Percentiles rank a stretch among this genome's conserved stretches.
Evolutionary conservation across 805 yeast species (phyloP).

Genomic region (Suhomyces canberraensis): DNA sequence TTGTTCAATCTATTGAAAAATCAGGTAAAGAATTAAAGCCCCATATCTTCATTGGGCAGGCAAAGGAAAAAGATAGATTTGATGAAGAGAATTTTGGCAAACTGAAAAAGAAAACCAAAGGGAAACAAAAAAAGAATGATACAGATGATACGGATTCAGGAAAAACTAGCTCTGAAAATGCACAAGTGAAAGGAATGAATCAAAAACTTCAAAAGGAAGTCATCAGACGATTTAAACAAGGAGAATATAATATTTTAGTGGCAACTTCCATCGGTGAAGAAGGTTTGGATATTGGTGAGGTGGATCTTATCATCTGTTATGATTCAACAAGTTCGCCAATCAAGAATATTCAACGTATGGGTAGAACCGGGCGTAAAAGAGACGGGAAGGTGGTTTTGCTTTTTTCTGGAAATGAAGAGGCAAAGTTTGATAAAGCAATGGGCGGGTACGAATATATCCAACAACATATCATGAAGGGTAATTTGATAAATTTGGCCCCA

Average conservation of each 20-base stretch:
- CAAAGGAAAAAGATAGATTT: conserved; percentile 67
- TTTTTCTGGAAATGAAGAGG: conserved; percentile 72
- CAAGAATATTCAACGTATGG: conserved; percentile 92
- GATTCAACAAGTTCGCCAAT: conserved; percentile 94
- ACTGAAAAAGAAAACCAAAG: conserved; percentile 29
- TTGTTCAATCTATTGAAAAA: conserved; percentile 61
- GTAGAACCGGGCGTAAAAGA: conserved; percentile 94
- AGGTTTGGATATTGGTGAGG: conserved; percentile 98
- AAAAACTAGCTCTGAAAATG: conserved; percentile 67
- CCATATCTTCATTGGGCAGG: conserved; percentile 91
- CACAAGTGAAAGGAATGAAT: conserved; percentile 81
- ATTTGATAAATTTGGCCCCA: conserved; percentile 38
- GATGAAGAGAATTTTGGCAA: conserved; percentile 52
- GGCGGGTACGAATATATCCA: conserved; percentile 80
- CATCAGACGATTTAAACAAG: conserved; percentile 68
- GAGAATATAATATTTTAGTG: conserved; percentile 74
- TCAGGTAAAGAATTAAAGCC: conserved; percentile 44
- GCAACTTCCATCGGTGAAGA: conserved; percentile 99
- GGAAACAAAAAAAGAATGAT: conserved; percentile 30
- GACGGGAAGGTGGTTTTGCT: conserved; percentile 79
- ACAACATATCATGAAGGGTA: conserved; percentile 54
- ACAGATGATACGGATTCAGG: conserved; percentile 20
- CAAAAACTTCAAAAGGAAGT: conserved; percentile 84
- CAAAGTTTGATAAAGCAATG: conserved; percentile 81
- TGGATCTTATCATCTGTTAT: conserved; percentile 86